Evolutionary conservation across 176 grass and related monocot species (phyloP), one percentile per base, ranked within the genome.

Genomic region (Hyparrhenia diplandra): DNA sequence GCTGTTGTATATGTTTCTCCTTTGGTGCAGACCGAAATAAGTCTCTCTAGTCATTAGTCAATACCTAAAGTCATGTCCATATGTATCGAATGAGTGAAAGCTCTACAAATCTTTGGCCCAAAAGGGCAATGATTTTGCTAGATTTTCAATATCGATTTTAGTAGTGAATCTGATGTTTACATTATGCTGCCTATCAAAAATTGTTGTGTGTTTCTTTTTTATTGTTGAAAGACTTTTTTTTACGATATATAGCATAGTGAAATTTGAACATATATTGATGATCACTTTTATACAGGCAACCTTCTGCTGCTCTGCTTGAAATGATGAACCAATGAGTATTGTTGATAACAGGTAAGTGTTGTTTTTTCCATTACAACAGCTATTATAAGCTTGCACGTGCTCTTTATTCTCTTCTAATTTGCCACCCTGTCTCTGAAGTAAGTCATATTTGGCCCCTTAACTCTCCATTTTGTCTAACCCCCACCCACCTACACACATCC

Each of bases 401-500:
- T 70, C 31, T 69, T 82, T 82, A 41, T 80, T 64, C 20, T 73
- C 42, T 72, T 58, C 23, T 39, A 64, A 39, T 79, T 63, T 71
- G 28, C 57, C 67, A 71, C 54, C 2, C 8, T 55, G 20, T n/a
- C 51, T 1, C 6, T 52, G 47, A 51, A 51, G 17, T 18, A 21
- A 21, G 18, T 51, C 47, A 51, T 52, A 52, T 52, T 20, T 20
- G 17, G 18, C 49, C 49, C 6, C 18, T 21, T 54, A 21, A 8
- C 18, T 51, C 47, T 8, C 47, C 47, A 20, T 51, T 20, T 51
- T 51, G 1, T 6, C 47, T 20, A 49, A 49, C 2, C 47, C 49
- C 2, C 42, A 3, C 1, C 2, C 41, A 13, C 40, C 11, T 16
- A 5, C 46, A 49, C 16, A 4, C 47, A 7, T 18, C 16, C 16